Conservation (phyloP, 768 basidiomycete genomes). For the Serendipita sp. region DNA sequence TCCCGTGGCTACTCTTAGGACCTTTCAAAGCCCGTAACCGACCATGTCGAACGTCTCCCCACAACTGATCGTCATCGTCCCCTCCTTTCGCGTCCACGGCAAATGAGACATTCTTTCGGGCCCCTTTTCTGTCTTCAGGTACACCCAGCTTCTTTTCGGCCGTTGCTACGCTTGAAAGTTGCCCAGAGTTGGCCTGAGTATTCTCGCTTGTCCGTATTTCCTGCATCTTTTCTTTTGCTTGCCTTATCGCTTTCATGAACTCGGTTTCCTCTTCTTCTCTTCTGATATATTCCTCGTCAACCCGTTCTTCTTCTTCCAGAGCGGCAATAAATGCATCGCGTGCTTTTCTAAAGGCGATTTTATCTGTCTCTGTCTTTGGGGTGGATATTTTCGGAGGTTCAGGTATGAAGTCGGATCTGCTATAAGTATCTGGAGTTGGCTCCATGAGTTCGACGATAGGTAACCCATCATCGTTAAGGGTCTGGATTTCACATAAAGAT, state of each 20-base stretch:
- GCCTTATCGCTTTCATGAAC: slow-evolving; percentile 8
- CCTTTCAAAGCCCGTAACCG: neutral
- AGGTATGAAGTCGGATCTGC: slow-evolving; percentile 9
- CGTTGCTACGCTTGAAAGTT: neutral
- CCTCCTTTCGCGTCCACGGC: neutral
- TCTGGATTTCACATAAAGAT: slow-evolving; percentile 14
- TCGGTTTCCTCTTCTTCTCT: neutral
- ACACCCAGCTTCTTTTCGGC: neutral
- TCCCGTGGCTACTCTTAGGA: neutral
- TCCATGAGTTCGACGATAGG: slow-evolving; percentile 69
- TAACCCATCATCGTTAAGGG: slow-evolving; percentile 62
- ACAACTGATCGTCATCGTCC: neutral
- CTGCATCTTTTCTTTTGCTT: slow-evolving; percentile 1
- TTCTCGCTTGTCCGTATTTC: neutral
- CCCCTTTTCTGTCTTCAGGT: neutral
- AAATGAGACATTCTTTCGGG: neutral
- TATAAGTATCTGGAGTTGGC: slow-evolving; percentile 23
- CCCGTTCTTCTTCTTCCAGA: slow-evolving; percentile 45
- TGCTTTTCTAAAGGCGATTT: neutral
- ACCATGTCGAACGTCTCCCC: neutral
- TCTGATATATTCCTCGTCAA: slow-evolving; percentile 14
- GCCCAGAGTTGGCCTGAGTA: neutral
- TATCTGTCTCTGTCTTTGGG: slow-evolving; percentile 8
- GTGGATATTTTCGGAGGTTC: neutral
- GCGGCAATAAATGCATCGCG: slow-evolving; percentile 16